Evolutionary conservation across 2,329 filamentous ascomycete species (phyloP), one percentile per base, ranked within the genome.

Genomic region (Scedosporium minutisporum): DNA sequence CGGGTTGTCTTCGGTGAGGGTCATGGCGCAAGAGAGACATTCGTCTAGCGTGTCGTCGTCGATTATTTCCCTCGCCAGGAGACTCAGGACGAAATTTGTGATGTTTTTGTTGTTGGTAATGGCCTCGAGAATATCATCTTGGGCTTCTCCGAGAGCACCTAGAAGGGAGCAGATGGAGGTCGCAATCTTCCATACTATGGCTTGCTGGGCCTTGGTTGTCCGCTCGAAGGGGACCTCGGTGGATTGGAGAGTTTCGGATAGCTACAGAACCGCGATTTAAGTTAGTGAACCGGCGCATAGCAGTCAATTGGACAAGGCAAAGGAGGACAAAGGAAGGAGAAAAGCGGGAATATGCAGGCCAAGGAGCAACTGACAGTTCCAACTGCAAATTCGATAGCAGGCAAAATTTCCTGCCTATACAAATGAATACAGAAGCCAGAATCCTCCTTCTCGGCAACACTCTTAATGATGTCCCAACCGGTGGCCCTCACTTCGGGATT

Each of bases 341-440:
- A 38, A 38, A 12, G 33, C 10, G 33, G 33, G 33, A 3, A 38
- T 38, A 12, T 38, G 38, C 33, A 7, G 65, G 69, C 1, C 0
- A n/a, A 57, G 18, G 62, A 48, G 27, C 10, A n/a, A 71, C 78
- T 71, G 70, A 86, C 82, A 65, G 78, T 77, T 61, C 77, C 77
- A 60, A 79, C 74, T 14, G 84, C 84, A 69, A 82, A 80, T 63
- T 83, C 79, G 63, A 88, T 78, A 21, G 85, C 83, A 29, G 82
- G 84, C 64, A 89, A 68, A 14, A 87, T 72, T 70, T 88, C 86
- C 29, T 82, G 75, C 53, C 87, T 77, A 68, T 81, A 88, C 63
- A 89, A 71, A 67, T 89, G 85, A 21, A 89, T 75, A 65, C 84
- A 87, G 64, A 89, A 88, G 68, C 88, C 86, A 12, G 81, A 76